phyloP scores from a whole-genome alignment of 345 rosid species.

The Toxicodendron radicans region DNA sequence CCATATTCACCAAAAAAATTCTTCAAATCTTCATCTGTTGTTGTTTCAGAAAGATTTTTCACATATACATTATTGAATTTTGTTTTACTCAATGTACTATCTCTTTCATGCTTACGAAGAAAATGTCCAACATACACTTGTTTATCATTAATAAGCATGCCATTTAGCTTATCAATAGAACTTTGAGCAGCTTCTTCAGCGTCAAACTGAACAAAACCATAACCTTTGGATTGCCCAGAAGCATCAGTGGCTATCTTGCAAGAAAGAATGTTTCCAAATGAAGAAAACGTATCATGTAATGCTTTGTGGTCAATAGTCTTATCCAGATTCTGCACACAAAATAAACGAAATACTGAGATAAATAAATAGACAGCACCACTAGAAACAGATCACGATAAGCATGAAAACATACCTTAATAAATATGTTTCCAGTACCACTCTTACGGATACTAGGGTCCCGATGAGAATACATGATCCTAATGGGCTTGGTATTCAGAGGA shows the following conservation, averaged over 20 bases:
- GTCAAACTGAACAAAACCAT: conserved; percentile 91
- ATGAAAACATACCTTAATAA: conserved; percentile 60
- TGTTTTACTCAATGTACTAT: conserved; percentile 39
- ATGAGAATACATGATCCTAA: conserved; percentile 88
- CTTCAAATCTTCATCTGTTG: conserved; percentile 71
- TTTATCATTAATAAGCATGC: conserved; percentile 91
- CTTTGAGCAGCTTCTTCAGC: conserved; percentile 75
- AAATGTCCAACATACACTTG: conserved; percentile 93
- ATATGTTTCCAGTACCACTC: conserved; percentile 92
- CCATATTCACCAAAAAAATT: conserved; percentile 77
- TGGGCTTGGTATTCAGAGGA: conserved; percentile 62
- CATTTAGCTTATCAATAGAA: conserved; percentile 80
- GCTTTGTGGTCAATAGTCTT: conserved; percentile 92
- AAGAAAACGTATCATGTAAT: conserved; percentile 78
- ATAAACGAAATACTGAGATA: not conserved
- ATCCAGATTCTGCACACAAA: conserved; percentile 67
- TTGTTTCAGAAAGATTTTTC: conserved; percentile 67
- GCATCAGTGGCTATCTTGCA: conserved; percentile 83
- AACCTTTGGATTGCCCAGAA: conserved; percentile 89
- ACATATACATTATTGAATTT: conserved; percentile 83
- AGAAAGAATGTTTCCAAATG: conserved; percentile 83
- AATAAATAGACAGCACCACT: not conserved
- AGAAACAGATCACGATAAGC: not conserved
- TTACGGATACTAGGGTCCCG: conserved; percentile 88
- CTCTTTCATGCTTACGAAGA: conserved; percentile 87